phyloP scores from a whole-genome alignment of 108 stramenopile species.

The Skeletonema marinoi region DNA sequence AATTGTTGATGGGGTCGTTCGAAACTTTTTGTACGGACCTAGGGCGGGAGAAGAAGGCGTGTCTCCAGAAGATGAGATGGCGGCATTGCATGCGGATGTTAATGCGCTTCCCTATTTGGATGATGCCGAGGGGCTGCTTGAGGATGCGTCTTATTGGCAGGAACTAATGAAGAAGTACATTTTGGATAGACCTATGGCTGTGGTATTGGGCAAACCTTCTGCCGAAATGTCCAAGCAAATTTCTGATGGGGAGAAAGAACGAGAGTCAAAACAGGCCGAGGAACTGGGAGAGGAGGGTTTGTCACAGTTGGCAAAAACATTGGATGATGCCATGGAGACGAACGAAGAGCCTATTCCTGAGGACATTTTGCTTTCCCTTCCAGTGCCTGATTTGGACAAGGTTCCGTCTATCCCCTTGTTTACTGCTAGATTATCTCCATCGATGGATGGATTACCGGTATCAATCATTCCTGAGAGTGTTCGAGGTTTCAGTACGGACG shows the following conservation, averaged over 20 bases:
- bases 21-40: slow-evolving; percentile 50
- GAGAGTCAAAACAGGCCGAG: slow-evolving; percentile 34
- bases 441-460: neutral
- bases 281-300: slow-evolving; percentile 40
- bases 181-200: slow-evolving; percentile 48
- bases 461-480: slow-evolving; percentile 42
- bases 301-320: slow-evolving; percentile 6
- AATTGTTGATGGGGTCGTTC: slow-evolving; percentile 38
- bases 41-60: slow-evolving; percentile 29
- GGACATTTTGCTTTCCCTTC: slow-evolving; percentile 42
- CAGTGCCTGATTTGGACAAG: slow-evolving; percentile 46
- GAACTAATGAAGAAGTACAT: slow-evolving; percentile 31
- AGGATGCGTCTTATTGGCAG: slow-evolving; percentile 43
- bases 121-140: slow-evolving; percentile 30
- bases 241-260: slow-evolving; percentile 31
- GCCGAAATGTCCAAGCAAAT: slow-evolving; percentile 33
- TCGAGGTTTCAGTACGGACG: slow-evolving; percentile 17
- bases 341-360: slow-evolving; percentile 47
- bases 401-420: slow-evolving; percentile 48
- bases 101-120: slow-evolving; percentile 39
- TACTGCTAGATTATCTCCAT: slow-evolving; percentile 30
- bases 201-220: slow-evolving; percentile 48
- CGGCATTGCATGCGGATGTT: slow-evolving; percentile 34
- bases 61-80: slow-evolving; percentile 30
- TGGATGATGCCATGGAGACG: slow-evolving; percentile 34